phyloP scores from a whole-genome alignment of 306 rosid genomes.

The Medicago truncatula region DNA sequence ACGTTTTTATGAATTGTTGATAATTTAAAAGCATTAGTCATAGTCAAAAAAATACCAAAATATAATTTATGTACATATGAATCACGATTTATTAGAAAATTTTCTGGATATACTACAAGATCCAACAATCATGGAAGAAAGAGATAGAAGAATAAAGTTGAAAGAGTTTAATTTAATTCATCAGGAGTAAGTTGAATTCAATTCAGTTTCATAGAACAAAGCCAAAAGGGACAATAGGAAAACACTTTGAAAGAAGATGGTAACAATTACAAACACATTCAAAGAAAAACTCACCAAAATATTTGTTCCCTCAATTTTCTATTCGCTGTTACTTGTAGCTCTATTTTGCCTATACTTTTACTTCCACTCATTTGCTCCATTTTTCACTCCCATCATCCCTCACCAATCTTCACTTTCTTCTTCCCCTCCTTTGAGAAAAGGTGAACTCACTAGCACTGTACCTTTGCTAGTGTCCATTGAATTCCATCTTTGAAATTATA shows the following conservation, averaged over 20 bases:
- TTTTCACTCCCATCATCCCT: background rate
- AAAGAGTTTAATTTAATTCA: too few relatives aligned
- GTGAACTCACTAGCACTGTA: background rate
- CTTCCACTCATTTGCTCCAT: slow-evolving; percentile 38
- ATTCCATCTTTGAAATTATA: too few relatives aligned
- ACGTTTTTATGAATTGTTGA: too few relatives aligned
- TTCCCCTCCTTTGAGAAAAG: background rate
- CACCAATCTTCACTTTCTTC: slow-evolving; percentile 16
- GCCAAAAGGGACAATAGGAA: background rate
- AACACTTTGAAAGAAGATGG: background rate
- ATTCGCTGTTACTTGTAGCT: slow-evolving; percentile 54
- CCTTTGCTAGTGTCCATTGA: too few relatives aligned
- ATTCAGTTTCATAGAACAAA: too few relatives aligned
- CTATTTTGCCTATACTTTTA: slow-evolving; percentile 55
- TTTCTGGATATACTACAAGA: background rate
- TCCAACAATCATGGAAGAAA: slow-evolving; percentile 2
- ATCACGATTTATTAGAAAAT: too few relatives aligned
- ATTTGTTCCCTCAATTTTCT: slow-evolving; percentile 53
- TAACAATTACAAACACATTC: slow-evolving; percentile 30
- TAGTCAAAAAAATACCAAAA: too few relatives aligned
- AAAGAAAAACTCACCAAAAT: slow-evolving; percentile 46
- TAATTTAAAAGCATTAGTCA: background rate
- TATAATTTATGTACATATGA: too few relatives aligned
- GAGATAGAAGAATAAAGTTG: background rate
- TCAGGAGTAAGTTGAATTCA: too few relatives aligned